Evolutionary conservation across 1,139 yeast genomes (phyloP).

Genomic region (Groenewaldozyma auringiensis): DNA sequence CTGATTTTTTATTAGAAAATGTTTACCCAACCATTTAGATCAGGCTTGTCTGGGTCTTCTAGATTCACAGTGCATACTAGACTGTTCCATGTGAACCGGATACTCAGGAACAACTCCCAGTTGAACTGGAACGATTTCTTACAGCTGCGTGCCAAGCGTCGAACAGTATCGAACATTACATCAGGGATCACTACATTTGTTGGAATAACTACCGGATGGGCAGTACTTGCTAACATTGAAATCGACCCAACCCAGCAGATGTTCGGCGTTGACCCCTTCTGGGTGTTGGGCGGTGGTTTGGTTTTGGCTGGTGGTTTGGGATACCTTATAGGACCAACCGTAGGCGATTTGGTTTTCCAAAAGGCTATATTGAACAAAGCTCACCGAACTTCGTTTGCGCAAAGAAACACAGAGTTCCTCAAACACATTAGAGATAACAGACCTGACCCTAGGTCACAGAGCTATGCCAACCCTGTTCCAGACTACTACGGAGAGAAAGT

Average conservation of each 20-base stretch:
- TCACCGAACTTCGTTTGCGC: conserved; percentile 31
- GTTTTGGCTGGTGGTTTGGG: conserved; percentile 75
- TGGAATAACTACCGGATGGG: conserved; percentile 69
- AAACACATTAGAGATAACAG: conserved; percentile 67
- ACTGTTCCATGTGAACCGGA: no score
- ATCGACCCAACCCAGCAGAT: conserved; percentile 77
- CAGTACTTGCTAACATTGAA: conserved; percentile 67
- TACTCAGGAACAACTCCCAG: neutral
- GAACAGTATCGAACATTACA: conserved; percentile 58
- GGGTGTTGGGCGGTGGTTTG: conserved; percentile 46
- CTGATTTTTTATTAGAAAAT: no score
- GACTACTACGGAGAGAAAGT: conserved; percentile 97
- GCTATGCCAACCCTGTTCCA: conserved; percentile 91
- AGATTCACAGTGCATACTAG: no score
- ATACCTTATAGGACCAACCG: conserved; percentile 70
- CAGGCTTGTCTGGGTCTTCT: no score
- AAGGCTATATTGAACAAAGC: conserved; percentile 35
- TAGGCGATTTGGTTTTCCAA: conserved; percentile 68
- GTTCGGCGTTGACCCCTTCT: conserved; percentile 80
- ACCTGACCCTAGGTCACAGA: conserved; percentile 90
- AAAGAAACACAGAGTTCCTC: conserved; percentile 67
- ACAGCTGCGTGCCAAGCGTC: conserved; percentile 63
- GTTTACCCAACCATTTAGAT: no score
- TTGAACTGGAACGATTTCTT: conserved; percentile 77
- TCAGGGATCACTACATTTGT: conserved; percentile 60